phyloP scores from a whole-genome alignment of 129 eudicot species.

The Solidago caesia region DNA sequence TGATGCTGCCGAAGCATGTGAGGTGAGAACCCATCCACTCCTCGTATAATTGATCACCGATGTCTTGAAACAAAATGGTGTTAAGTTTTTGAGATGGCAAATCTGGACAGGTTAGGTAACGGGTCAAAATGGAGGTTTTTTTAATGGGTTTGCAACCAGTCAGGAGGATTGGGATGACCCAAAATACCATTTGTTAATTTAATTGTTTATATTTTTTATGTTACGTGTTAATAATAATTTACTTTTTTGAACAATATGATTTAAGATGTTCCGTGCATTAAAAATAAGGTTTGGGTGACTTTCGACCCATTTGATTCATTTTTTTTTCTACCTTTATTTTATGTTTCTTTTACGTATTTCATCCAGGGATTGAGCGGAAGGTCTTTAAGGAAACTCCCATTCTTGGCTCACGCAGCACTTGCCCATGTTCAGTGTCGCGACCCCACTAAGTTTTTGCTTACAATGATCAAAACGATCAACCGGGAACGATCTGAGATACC shows the following conservation, averaged over 20 bases:
- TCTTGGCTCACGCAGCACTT: conserved; percentile 85
- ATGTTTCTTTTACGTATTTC: conserved; percentile 17
- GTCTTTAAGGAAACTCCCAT: conserved; percentile 90
- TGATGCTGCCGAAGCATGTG: conserved; percentile 89
- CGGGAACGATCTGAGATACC: conserved; percentile 84
- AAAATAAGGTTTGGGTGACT: neutral
- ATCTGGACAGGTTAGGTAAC: neutral
- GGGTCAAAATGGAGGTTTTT: neutral
- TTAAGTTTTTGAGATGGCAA: neutral
- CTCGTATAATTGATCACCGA: neutral
- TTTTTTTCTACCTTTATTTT: neutral
- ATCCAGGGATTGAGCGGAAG: conserved; percentile 96
- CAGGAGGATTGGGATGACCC: neutral
- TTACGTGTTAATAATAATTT: neutral
- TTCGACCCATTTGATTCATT: neutral
- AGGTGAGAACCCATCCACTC: conserved; percentile 46
- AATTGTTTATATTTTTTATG: too few relatives aligned
- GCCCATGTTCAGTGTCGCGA: conserved; percentile 56
- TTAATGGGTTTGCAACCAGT: neutral
- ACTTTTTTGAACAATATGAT: neutral
- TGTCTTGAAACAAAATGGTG: neutral
- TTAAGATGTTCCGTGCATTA: neutral
- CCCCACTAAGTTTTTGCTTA: conserved; percentile 57
- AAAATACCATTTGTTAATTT: neutral
- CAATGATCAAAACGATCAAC: conserved; percentile 63